Evolutionary conservation across 2,329 filamentous ascomycete species (phyloP), one percentile per base, ranked within the genome.

Genomic region (Diaporthe velutina): DNA sequence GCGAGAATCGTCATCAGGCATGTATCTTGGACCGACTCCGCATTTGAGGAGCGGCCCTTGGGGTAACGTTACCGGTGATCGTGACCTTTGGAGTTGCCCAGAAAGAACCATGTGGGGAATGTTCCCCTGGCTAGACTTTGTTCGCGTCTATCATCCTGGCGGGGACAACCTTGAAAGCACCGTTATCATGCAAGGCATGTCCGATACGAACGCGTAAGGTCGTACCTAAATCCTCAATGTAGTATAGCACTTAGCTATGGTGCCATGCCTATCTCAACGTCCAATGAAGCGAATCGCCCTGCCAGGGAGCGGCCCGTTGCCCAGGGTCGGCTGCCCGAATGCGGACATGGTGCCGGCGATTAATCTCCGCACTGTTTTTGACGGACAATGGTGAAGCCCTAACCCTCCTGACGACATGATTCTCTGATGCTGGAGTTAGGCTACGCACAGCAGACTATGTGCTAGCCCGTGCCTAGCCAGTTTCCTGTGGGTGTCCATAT

Each of bases 31-130:
- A 40, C 66, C 35, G 48, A 72, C 66, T 71, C 74, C 66, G 57
- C 71, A 75, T 50, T 70, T 12, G 54, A 57, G 15, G 35, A 57
- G 35, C 58, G 28, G 64, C 15, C 60, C 35, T 25, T 67, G 45
- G 66, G 57, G 74, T 75, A 75, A 75, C 74, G 74, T 75, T 75
- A 68, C 74, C 60, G 71, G 58, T 55, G 60, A 75, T 74, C 73
- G 48, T 58, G 61, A 64, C 52, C 61, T 19, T 57, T 54, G 71
- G 35, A 67, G 38, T 67, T 25, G 33, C 50, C 48, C 3, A 42
- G 33, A 54, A 8, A 54, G 57, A 35, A 30, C 45, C 33, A 42
- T 42, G 57, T 72, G 57, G 70, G 70, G 45, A 45, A 54, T 40
- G 45, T 13, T 54, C 45, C 42, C 57, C 57, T 42, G 57, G 70